These are phyloP conservation scores for Picea mariana DNA, from an alignment of 83 land plant genomes.

Conservation along the genomic window DNA sequence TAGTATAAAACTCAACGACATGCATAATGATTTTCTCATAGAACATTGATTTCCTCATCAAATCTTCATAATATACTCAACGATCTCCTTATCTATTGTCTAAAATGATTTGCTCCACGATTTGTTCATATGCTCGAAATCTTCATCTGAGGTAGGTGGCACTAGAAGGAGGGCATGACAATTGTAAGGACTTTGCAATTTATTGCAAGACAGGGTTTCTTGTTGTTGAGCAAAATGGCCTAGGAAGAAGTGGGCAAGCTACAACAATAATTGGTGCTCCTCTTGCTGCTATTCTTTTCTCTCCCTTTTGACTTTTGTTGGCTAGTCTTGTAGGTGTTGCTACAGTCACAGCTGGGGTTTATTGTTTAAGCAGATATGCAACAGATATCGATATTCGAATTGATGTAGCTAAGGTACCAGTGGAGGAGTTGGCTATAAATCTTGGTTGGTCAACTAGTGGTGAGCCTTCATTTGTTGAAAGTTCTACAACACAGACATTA, in stretches of 20 bases:
- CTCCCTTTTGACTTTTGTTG: conserved; percentile 58
- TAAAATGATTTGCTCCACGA: too few relatives aligned
- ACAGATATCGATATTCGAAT: conserved; percentile 72
- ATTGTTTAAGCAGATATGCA: conserved; percentile 68
- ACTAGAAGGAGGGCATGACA: too few relatives aligned
- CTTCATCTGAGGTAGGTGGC: too few relatives aligned
- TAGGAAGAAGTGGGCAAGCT: conserved; percentile 92
- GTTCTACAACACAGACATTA: not conserved
- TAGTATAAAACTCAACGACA: too few relatives aligned
- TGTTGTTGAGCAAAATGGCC: conserved; percentile 50
- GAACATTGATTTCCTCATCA: too few relatives aligned
- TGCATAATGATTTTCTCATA: too few relatives aligned
- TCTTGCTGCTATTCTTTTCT: conserved; percentile 57
- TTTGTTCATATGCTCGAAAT: too few relatives aligned
- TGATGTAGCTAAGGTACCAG: conserved; percentile 73
- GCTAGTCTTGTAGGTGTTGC: conserved; percentile 66
- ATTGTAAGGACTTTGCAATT: conserved; percentile 93
- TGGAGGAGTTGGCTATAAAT: conserved; percentile 55
- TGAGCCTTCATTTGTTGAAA: not conserved
- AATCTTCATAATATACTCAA: too few relatives aligned
- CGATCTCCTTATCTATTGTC: too few relatives aligned
- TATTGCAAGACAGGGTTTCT: conserved; percentile 94
- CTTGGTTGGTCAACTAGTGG: not conserved
- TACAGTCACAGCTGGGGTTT: conserved; percentile 64
- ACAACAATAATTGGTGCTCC: conserved; percentile 69